A percentile compares a stretch with the other conserved stretches of the same genome.
These are phyloP conservation scores for Echeveria elegans DNA, from an alignment of 164 flowering plant species.

Conservation along the genomic window DNA sequence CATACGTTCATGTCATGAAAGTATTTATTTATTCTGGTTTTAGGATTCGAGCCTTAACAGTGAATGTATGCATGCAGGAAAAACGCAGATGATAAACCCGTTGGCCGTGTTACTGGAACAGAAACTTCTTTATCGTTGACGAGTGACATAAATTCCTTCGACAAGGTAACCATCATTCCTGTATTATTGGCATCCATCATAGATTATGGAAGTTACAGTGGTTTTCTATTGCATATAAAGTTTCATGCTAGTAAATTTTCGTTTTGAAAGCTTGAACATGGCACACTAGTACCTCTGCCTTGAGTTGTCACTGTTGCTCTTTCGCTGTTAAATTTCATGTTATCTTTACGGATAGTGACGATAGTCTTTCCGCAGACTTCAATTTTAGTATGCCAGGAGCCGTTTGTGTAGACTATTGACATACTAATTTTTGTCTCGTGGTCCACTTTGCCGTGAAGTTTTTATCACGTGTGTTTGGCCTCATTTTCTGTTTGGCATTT, in stretches of 20 bases:
- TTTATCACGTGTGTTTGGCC: not conserved
- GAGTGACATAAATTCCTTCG: slow-evolving; percentile 58
- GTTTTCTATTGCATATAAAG: not conserved
- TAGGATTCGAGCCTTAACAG: not conserved
- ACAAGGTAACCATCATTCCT: slow-evolving; percentile 38
- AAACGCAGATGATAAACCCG: slow-evolving; percentile 16
- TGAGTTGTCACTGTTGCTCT: not conserved
- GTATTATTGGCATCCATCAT: not conserved
- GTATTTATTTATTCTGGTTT: not conserved
- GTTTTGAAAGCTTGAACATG: not conserved
- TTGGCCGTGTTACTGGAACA: slow-evolving; percentile 18
- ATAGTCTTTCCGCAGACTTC: not conserved
- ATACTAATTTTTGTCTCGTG: not conserved
- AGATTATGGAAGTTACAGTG: not conserved
- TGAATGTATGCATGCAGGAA: slow-evolving; percentile 26
- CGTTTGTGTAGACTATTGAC: not conserved
- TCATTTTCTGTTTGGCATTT: not conserved
- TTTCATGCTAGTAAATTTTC: not conserved
- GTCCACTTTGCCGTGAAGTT: not conserved
- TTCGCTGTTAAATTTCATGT: not conserved
- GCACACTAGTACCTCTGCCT: not conserved
- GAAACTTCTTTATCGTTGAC: slow-evolving; percentile 18
- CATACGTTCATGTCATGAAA: not conserved
- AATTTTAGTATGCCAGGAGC: not conserved
- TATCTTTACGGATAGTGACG: not conserved